These are phyloP conservation scores for Sclerotinia sclerotiorum DNA, from an alignment of 2,329 filamentous ascomycete genomes.

Conservation along the genomic window DNA sequence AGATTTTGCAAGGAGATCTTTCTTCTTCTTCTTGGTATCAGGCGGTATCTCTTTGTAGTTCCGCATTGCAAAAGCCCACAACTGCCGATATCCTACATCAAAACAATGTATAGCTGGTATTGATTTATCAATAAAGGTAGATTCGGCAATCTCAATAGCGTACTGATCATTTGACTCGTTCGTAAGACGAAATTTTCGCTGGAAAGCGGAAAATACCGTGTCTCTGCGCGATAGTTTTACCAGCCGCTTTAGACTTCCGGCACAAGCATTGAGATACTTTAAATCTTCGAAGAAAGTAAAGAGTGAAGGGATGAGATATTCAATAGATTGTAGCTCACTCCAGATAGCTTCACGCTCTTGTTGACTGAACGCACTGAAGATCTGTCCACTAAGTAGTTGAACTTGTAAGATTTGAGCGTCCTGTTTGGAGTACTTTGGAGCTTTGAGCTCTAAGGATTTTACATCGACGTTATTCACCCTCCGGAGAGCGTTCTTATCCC, in stretches of 20 bases:
- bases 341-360: conserved; percentile 40
- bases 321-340: conserved; percentile 31
- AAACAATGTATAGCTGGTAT: conserved; percentile 5
- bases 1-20: conserved; percentile 16
- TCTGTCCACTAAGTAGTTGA: conserved; percentile 38
- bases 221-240: conserved; percentile 16
- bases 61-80: conserved; percentile 19
- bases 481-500: conserved; percentile 34
- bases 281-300: conserved; percentile 24
- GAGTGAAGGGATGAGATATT: conserved; percentile 42
- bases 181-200: conserved; percentile 1
- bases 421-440: conserved; percentile 36
- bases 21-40: conserved; percentile 10
- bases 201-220: neutral
- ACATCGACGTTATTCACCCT: conserved; percentile 39
- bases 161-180: neutral
- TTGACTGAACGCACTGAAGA: conserved; percentile 40
- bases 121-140: conserved; percentile 3
- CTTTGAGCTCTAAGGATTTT: conserved; percentile 39
- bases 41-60: conserved; percentile 16
- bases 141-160: neutral
- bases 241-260: conserved; percentile 20
- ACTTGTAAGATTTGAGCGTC: conserved; percentile 30
- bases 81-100: conserved; percentile 18
- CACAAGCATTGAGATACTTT: conserved; percentile 20